Evolutionary conservation across 2,329 filamentous ascomycete species (phyloP).

Genomic region (Neoarthrinium moseri): DNA sequence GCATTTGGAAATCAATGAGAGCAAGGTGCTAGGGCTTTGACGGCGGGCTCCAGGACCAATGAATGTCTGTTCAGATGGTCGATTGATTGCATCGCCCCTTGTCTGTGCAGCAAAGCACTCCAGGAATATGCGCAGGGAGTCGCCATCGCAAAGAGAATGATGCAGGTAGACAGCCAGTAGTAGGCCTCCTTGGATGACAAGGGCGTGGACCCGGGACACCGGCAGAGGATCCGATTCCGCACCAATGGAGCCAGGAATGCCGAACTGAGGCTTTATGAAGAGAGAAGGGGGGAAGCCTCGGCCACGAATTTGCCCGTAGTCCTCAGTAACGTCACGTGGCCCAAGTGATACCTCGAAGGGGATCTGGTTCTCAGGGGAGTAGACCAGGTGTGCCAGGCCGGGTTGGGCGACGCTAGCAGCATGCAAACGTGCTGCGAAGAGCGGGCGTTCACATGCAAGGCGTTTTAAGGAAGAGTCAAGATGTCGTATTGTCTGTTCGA

Average conservation of each 20-base stretch:
- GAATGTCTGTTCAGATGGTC: constrained; percentile 27
- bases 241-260: constrained; percentile 18
- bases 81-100: constrained; percentile 18
- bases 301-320: constrained; percentile 22
- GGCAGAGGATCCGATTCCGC: constrained; percentile 27
- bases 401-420: constrained; percentile 17
- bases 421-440: constrained; percentile 28
- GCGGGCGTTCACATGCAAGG: constrained; percentile 25
- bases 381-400: constrained; percentile 18
- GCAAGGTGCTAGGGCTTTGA: constrained; percentile 18
- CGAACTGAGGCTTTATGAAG: constrained; percentile 24
- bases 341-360: constrained; percentile 21
- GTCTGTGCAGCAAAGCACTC: constrained; percentile 36
- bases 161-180: constrained; percentile 39
- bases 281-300: constrained; percentile 25
- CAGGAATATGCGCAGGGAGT: constrained; percentile 36
- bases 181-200: constrained; percentile 37
- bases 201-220: constrained; percentile 35
- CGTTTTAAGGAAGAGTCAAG: constrained; percentile 23
- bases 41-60: constrained; percentile 13
- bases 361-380: constrained; percentile 23
- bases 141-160: constrained; percentile 41
- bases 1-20: constrained; percentile 27
- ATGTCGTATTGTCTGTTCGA: constrained; percentile 20
- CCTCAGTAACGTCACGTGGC: constrained; percentile 12